Conservation (phyloP, 768 basidiomycete genomes). For the Leccinum ochraceum region DNA sequence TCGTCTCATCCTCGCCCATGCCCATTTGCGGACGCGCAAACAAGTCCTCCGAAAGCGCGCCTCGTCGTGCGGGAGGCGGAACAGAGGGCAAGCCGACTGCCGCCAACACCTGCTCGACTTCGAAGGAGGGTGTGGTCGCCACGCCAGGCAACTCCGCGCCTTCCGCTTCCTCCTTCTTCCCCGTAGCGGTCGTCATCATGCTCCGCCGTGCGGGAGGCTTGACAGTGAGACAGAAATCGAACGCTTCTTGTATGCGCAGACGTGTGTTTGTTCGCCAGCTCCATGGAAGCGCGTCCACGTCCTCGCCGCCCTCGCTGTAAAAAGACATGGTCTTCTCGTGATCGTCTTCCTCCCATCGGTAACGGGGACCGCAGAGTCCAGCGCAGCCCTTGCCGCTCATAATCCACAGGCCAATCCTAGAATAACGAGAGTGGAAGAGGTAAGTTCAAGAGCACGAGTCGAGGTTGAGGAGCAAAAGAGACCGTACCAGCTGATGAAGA, state of each 20-base stretch:
- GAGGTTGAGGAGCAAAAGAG: background rate
- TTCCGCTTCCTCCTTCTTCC: conserved; percentile 33
- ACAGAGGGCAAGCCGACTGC: conserved; percentile 52
- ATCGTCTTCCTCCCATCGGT: conserved; percentile 82
- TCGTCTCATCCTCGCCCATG: conserved; percentile 21
- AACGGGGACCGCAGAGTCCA: conserved; percentile 82
- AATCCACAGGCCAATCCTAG: conserved; percentile 77
- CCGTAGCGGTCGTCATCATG: conserved; percentile 22
- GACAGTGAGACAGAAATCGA: conserved; percentile 72
- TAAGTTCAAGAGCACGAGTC: background rate
- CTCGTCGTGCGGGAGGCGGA: conserved; percentile 56
- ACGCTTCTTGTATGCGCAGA: conserved; percentile 73
- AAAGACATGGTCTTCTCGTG: conserved; percentile 57
- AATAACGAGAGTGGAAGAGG: background rate
- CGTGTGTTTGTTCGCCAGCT: conserved; percentile 74
- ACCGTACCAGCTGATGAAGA: conserved; percentile 65
- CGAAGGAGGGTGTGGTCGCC: conserved; percentile 39
- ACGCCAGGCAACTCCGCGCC: conserved; percentile 26
- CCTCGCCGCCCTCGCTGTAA: conserved; percentile 46
- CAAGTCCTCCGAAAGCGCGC: conserved; percentile 61
- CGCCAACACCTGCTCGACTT: conserved; percentile 58
- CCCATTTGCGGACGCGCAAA: conserved; percentile 52
- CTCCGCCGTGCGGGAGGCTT: conserved; percentile 39
- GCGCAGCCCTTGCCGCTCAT: conserved; percentile 75
- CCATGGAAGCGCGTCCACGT: conserved; percentile 65